Conservation (phyloP, 2,329 filamentous ascomycete species). For the Stagonosporopsis vannaccii region DNA sequence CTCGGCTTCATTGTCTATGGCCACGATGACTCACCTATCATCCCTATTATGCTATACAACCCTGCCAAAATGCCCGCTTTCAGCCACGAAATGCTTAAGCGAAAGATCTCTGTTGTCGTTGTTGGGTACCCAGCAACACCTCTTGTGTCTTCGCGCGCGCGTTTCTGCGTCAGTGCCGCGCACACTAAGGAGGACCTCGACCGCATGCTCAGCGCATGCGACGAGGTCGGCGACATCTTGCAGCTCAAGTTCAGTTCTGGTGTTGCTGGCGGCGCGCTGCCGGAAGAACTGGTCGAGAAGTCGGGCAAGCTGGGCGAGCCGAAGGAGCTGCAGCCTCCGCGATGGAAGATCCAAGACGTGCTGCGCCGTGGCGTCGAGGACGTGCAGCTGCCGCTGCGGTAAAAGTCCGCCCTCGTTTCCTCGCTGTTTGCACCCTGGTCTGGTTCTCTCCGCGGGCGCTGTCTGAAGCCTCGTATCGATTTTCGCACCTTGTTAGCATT, state of each 20-base stretch:
- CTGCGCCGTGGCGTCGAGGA: slow-evolving; percentile 77
- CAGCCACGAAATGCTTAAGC: slow-evolving; percentile 96
- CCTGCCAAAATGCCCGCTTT: slow-evolving; percentile 99
- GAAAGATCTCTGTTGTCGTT: slow-evolving; percentile 96
- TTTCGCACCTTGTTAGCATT: slow-evolving; percentile 12
- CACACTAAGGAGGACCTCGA: slow-evolving; percentile 99
- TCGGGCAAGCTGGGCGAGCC: slow-evolving; percentile 55
- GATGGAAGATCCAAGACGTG: slow-evolving; percentile 81
- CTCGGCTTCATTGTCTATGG: slow-evolving; percentile 97
- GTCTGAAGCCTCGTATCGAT: background rate
- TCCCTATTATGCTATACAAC: slow-evolving; percentile 93
- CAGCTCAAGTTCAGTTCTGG: slow-evolving; percentile 98
- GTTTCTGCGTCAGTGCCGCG: slow-evolving; percentile 93
- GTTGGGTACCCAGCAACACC: slow-evolving; percentile 97
- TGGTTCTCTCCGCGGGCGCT: background rate
- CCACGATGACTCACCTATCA: slow-evolving; percentile 96
- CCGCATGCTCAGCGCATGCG: slow-evolving; percentile 84
- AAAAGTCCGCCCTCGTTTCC: slow-evolving; percentile 30
- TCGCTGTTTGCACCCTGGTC: background rate
- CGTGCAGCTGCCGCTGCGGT: slow-evolving; percentile 75
- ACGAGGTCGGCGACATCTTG: slow-evolving; percentile 89
- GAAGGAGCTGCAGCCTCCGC: slow-evolving; percentile 67
- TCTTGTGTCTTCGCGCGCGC: slow-evolving; percentile 89
- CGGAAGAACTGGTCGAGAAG: slow-evolving; percentile 75
- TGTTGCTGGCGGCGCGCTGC: slow-evolving; percentile 84